Conservation (phyloP, 441 rosid genomes). For the Adansonia rubrostipa region DNA sequence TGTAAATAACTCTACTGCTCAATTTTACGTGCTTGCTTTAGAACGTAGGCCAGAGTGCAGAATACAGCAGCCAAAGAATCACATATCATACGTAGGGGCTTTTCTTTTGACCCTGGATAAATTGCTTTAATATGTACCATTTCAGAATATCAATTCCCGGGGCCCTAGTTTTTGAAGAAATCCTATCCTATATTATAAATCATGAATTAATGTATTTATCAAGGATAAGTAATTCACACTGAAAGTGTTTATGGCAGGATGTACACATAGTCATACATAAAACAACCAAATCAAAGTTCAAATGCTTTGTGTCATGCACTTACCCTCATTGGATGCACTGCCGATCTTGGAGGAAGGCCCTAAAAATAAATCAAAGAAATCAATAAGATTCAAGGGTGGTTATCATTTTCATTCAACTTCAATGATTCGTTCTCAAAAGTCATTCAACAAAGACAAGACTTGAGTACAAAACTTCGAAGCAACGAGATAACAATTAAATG, state of each 20-base stretch:
- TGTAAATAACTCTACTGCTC: not conserved
- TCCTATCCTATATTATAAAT: not conserved
- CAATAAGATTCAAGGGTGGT: slow-evolving; percentile 11
- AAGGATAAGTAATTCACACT: not conserved
- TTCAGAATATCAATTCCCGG: not conserved
- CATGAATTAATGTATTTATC: not conserved
- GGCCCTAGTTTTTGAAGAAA: not conserved
- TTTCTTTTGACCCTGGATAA: not conserved
- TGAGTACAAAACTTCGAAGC: not conserved
- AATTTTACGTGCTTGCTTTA: not conserved
- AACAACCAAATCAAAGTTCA: slow-evolving; percentile 26
- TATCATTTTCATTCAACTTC: slow-evolving; percentile 19
- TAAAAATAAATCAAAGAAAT: slow-evolving; percentile 38
- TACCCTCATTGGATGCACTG: slow-evolving; percentile 99
- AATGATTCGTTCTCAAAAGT: not conserved
- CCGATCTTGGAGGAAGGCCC: slow-evolving; percentile 99
- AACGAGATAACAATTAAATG: not conserved
- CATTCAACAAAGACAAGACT: not conserved
- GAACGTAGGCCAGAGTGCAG: not conserved
- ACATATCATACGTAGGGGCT: not conserved
- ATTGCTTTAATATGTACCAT: not conserved
- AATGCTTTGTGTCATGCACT: slow-evolving; percentile 47
- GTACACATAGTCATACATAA: not conserved
- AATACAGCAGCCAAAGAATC: not conserved
- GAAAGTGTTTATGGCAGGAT: not conserved